A percentile compares a stretch with the other conserved stretches of the same genome.
phyloP scores from a whole-genome alignment of 2,329 filamentous ascomycete genomes.

The Xylariales sp. region DNA sequence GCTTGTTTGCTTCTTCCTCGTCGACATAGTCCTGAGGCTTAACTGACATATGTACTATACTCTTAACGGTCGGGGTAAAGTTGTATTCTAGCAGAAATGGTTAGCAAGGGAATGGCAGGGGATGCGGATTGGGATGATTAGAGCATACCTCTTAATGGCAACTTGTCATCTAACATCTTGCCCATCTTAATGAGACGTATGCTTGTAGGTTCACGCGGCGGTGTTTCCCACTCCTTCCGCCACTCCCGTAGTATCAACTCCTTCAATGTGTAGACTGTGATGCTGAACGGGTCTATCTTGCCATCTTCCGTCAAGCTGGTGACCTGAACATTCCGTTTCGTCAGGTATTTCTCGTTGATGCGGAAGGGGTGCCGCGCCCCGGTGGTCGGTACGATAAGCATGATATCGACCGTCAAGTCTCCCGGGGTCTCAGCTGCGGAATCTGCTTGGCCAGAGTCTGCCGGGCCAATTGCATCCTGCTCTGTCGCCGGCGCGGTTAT shows the following conservation, averaged over 20 bases:
- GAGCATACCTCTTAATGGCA: slow-evolving; percentile 70
- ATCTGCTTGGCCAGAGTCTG: slow-evolving; percentile 18
- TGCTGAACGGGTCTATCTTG: slow-evolving; percentile 72
- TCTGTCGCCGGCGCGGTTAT: slow-evolving; percentile 1
- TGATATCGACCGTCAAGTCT: slow-evolving; percentile 62
- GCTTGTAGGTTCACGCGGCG: slow-evolving; percentile 79
- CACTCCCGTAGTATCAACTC: slow-evolving; percentile 91
- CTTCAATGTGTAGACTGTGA: slow-evolving; percentile 91
- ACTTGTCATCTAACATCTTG: slow-evolving; percentile 84
- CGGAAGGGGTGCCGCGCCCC: slow-evolving; percentile 85
- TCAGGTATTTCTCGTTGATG: slow-evolving; percentile 81
- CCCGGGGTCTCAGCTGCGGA: slow-evolving; percentile 14
- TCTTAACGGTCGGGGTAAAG: slow-evolving; percentile 58
- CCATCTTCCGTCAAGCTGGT: slow-evolving; percentile 59
- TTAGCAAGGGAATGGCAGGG: slow-evolving; percentile 5
- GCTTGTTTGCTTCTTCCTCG: slow-evolving; percentile 61
- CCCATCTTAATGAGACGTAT: slow-evolving; percentile 92
- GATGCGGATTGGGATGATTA: background rate
- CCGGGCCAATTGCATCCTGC: slow-evolving; percentile 9
- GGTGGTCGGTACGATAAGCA: slow-evolving; percentile 69
- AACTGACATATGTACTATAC: slow-evolving; percentile 74
- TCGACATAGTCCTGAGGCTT: slow-evolving; percentile 70
- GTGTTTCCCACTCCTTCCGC: slow-evolving; percentile 85
- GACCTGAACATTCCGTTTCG: slow-evolving; percentile 72
- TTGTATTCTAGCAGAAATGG: slow-evolving; percentile 50